phyloP scores from a whole-genome alignment of 345 rosid genomes.

The Populus simonii region DNA sequence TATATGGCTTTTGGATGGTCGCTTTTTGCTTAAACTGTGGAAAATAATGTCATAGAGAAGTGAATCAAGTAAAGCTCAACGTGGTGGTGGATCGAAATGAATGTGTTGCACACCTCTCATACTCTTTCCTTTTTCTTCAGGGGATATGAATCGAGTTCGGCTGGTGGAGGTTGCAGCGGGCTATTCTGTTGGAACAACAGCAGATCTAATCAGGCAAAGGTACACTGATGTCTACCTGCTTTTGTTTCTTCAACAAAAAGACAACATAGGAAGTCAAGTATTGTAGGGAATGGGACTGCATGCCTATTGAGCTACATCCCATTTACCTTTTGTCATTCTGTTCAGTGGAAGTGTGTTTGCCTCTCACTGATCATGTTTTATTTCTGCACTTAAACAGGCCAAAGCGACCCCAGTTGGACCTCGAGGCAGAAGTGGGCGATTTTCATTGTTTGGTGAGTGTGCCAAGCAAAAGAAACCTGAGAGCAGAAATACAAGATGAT shows the following conservation, averaged over 20 bases:
- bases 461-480: conserved; percentile 58
- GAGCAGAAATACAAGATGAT: conserved; percentile 48
- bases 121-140: conserved; percentile 37
- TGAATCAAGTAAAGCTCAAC: background rate
- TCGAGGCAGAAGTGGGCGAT: conserved; percentile 36
- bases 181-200: conserved; percentile 78
- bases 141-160: conserved; percentile 83
- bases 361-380: background rate
- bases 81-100: background rate
- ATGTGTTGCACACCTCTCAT: background rate
- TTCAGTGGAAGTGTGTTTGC: background rate
- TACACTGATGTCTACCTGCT: conserved; percentile 17
- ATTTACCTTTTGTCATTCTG: background rate
- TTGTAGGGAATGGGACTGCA: background rate
- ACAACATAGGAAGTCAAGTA: background rate
- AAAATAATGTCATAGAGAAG: background rate
- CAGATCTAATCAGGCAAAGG: conserved; percentile 59
- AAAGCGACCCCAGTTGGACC: conserved; percentile 49
- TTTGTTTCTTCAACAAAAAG: background rate
- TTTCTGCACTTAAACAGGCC: conserved; percentile 35
- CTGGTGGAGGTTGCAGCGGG: conserved; percentile 68
- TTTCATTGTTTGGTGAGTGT: conserved; percentile 67
- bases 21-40: background rate
- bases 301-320: background rate
- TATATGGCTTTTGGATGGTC: background rate